Base-by-base conservation (phyloP, 179 eudicot genomes). In the Beta corolliflora region DNA sequence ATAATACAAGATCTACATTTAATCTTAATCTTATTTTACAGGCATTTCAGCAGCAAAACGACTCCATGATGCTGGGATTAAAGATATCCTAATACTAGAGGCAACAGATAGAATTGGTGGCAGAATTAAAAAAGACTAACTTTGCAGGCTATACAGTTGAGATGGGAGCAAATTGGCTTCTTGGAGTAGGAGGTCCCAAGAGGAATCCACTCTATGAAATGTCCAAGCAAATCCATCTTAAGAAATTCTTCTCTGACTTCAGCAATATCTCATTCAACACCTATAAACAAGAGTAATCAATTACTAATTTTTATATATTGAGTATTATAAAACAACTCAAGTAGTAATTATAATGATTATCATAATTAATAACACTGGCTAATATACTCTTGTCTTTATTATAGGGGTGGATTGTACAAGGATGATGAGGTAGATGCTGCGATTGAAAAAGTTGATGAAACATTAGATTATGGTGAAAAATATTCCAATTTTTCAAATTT, bases 11-110 rank as follows among this genome's bases (percentile, higher is more conserved):
- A 10, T 52, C 54, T 0, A 7, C 4, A 7, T 7, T 7, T 3
- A 52, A 52, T 0, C 0, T 15, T 4, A 15, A 36, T 31, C 3
- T 18, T 19, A 21, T n/a, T 50, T 73, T 73, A 0, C 66, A 86
- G 88, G 88, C 0, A 83, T 86, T 54, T 86, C 86, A n/a, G 86
- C 86, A 36, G 88, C 88, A 19, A 86, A 86, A 53, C 79, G 36
- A 48, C 83, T 86, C 2, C 10, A 63, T 3, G 85, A 84, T n/a
- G 59, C n/a, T 11, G 81, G 83, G 2, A 65, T 86, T 9, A 48
- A 66, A 3, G 83, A 86, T 25, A 55, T 86, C 2, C 0, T 84
- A 13, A 86, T 83, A 16, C 23, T 86, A 56, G 88, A 86, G 73
- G 88, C 86, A 14, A 73, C 84, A 15, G 2, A 63, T 23, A 68